Evolutionary conservation across 2,329 filamentous ascomycete species (phyloP).

Genomic region (Pseudocercospora fuligena): DNA sequence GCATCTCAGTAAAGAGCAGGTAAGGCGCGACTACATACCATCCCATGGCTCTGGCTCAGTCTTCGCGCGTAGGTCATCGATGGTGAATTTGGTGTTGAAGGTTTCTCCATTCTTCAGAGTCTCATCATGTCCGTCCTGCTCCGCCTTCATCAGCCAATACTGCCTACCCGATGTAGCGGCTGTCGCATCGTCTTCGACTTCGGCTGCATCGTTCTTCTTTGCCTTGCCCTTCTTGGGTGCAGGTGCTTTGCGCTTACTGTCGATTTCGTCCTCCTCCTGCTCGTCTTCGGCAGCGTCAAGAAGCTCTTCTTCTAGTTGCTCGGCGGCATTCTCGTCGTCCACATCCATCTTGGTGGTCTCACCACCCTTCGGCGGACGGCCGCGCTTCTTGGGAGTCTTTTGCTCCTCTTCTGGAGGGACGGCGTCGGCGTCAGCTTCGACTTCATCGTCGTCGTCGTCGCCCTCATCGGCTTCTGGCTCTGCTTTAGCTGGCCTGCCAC

Average conservation of each 20-base stretch:
- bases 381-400: conserved; percentile 35
- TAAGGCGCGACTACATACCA: conserved; percentile 60
- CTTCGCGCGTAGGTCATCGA: conserved; percentile 80
- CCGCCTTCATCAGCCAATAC: conserved; percentile 58
- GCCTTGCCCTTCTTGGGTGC: conserved; percentile 27
- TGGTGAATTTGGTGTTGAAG: conserved; percentile 88
- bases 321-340: conserved; percentile 37
- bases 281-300: conserved; percentile 28
- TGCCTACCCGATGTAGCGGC: conserved; percentile 27
- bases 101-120: conserved; percentile 71
- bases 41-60: conserved; percentile 87
- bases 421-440: conserved; percentile 1
- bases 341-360: conserved; percentile 38
- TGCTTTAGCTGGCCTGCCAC: conserved; percentile 26
- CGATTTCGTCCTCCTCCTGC: conserved; percentile 7
- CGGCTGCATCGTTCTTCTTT: conserved; percentile 19
- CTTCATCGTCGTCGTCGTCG: neutral
- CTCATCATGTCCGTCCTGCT: conserved; percentile 84
- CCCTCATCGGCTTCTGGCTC: neutral
- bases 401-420: conserved; percentile 20
- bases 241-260: conserved; percentile 22
- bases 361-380: conserved; percentile 36
- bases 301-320: conserved; percentile 39
- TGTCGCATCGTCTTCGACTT: conserved; percentile 17
- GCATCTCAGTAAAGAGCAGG: neutral